Base-by-base conservation (phyloP, 2,329 filamentous ascomycete genomes). In the Dactylellina cionopaga region DNA sequence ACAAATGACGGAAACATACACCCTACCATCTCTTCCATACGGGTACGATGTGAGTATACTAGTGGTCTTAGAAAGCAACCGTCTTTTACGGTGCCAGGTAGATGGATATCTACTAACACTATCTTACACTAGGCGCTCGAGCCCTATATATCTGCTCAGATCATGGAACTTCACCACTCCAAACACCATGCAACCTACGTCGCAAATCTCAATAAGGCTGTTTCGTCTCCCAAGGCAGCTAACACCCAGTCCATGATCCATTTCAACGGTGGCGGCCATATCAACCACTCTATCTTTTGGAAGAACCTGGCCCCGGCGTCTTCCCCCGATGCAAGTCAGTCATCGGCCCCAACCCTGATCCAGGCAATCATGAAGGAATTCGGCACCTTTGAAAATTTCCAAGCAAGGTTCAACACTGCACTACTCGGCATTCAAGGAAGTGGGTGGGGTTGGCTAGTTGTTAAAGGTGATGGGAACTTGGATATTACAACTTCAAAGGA, bases 281-380 rank as follows among this genome's bases (percentile, higher is more conserved):
- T 96, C 82, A 97, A 97, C 83, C 93, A 96, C 84, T 89, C 88
- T 0, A 87, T 96, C 33, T 96, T 96, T 85, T 97, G 92, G 92
- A 88, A 91, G 82, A 93, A 92, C 80, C 85, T 96, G 15, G 81
- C 86, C 0, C 90, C 90, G 0, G 81, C 87, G 0, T 83, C 81
- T 15, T 87, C 85, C 1, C 75, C 83, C 0, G 86, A 88, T 5
- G 85, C 90, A 1, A 83, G 86, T 47, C 80, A 85, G 2, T 81
- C 84, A 2, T 80, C 83, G 0, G 87, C 87, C 0, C 87, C 89
- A 0, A 81, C 82, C 17, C 83, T 96, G 3, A 76, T 83, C 6
- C 82, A 83, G 0, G 88, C 88, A 6, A 89, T 96, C 76, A 80
- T 82, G 52, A 81, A 83, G 60, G 86, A 85, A 1, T 96, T 89